These are phyloP conservation scores for Hypomontagnella monticulosa DNA, from an alignment of 495 filamentous ascomycete genomes.

Conservation along the genomic window DNA sequence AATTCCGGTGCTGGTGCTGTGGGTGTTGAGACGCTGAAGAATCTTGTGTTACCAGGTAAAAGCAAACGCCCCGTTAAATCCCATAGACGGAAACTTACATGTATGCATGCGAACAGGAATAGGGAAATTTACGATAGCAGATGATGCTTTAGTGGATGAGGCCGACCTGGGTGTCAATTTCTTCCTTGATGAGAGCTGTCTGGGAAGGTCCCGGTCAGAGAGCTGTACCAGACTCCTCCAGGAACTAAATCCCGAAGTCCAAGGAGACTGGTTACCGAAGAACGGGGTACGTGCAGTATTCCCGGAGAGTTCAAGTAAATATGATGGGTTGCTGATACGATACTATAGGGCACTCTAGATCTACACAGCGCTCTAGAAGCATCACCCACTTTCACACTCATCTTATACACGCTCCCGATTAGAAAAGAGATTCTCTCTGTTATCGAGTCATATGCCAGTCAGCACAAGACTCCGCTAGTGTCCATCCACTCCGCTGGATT, in stretches of 20 bases:
- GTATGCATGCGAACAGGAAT: constrained; percentile 70
- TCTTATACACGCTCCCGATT: constrained; percentile 79
- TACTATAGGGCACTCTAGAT: constrained; percentile 34
- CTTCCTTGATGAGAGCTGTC: constrained; percentile 81
- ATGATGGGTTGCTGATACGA: constrained; percentile 33
- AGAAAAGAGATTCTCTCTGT: constrained; percentile 64
- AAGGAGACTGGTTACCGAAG: constrained; percentile 69
- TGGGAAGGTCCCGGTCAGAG: constrained; percentile 84
- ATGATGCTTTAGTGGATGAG: constrained; percentile 78
- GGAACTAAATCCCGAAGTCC: constrained; percentile 96
- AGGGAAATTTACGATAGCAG: constrained; percentile 93
- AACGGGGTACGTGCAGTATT: constrained; percentile 44
- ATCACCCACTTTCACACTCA: constrained; percentile 71
- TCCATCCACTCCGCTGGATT: constrained; percentile 89
- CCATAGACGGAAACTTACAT: constrained; percentile 25
- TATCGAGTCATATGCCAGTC: constrained; percentile 65
- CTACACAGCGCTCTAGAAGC: constrained; percentile 46
- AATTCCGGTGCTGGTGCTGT: constrained; percentile 85
- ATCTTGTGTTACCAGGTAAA: constrained; percentile 85
- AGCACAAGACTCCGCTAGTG: constrained; percentile 76
- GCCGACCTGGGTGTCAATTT: constrained; percentile 94
- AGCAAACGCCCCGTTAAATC: neutral
- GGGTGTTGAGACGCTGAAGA: constrained; percentile 94
- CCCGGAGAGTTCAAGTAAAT: constrained; percentile 33
- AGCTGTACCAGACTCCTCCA: constrained; percentile 76